These are phyloP conservation scores for Flaveria bidentis DNA, from an alignment of 129 eudicot species.

Conservation along the genomic window DNA sequence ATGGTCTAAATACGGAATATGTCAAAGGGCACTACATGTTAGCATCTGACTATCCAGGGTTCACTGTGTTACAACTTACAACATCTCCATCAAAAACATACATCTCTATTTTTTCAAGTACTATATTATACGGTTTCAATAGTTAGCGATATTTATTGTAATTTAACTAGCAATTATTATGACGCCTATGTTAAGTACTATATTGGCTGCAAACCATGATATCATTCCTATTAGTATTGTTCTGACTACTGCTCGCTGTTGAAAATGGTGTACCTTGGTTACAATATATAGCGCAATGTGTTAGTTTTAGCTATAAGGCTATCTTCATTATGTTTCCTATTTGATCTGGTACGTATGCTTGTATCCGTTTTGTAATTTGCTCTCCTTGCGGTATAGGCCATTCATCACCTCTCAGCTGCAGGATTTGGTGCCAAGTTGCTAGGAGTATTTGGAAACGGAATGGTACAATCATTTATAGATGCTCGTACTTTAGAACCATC, in stretches of 20 bases:
- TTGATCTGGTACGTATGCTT: not conserved
- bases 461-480: conserved; percentile 93
- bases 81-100: not conserved
- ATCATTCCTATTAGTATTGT: not conserved
- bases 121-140: not conserved
- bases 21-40: conserved; percentile 84
- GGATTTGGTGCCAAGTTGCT: conserved; percentile 99
- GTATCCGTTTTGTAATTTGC: conserved; percentile 20
- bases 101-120: not conserved
- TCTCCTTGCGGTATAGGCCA: conserved; percentile 63
- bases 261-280: not conserved
- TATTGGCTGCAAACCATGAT: not conserved
- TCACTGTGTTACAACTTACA: not conserved
- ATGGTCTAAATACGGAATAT: conserved; percentile 95
- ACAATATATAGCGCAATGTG: not conserved
- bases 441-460: conserved; percentile 93
- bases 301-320: conserved; percentile 7
- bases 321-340: conserved; percentile 5
- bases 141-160: not conserved
- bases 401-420: conserved; percentile 91
- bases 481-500: conserved; percentile 84
- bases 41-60: conserved; percentile 4
- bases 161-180: not conserved
- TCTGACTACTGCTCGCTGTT: not conserved
- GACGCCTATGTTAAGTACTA: not conserved